phyloP scores from a whole-genome alignment of 139 green algal genomes.

The Dunaliella primolecta region DNA sequence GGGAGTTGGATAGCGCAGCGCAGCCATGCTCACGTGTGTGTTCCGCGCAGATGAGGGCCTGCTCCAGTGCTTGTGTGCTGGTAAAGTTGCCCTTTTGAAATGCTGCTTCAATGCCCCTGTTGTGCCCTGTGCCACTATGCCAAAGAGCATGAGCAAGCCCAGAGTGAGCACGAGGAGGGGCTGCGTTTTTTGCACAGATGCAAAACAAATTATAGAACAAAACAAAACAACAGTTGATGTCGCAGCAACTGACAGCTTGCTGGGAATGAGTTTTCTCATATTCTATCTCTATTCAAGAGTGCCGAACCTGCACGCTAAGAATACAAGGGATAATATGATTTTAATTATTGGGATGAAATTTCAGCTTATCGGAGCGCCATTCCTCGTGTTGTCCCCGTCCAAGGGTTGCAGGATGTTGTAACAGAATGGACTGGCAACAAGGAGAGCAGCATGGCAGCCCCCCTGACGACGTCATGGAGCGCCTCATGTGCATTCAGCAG shows the following conservation, averaged over 20 bases:
- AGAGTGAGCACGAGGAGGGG: neutral
- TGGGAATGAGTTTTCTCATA: too few species aligned
- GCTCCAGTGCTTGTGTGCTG: neutral
- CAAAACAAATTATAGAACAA: neutral
- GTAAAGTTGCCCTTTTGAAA: conserved; percentile 2
- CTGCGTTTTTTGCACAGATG: neutral
- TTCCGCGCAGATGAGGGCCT: neutral
- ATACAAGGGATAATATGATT: neutral
- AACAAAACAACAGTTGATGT: too few species aligned
- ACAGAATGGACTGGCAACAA: neutral
- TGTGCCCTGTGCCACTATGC: too few species aligned
- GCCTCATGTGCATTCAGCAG: neutral
- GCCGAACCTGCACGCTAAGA: too few species aligned
- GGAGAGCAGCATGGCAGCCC: neutral
- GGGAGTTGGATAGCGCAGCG: neutral
- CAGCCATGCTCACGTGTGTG: conserved; percentile 2
- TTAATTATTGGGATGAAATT: neutral
- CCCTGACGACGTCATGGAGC: neutral
- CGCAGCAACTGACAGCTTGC: too few species aligned
- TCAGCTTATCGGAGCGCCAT: neutral
- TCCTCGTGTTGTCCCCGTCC: neutral
- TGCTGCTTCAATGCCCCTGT: too few species aligned
- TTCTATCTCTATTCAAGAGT: too few species aligned
- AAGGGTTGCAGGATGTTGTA: neutral
- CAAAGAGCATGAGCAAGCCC: neutral